These are phyloP conservation scores for Graphilbum ipis-grandicollis DNA, from an alignment of 2,329 filamentous ascomycete species.

Conservation along the genomic window DNA sequence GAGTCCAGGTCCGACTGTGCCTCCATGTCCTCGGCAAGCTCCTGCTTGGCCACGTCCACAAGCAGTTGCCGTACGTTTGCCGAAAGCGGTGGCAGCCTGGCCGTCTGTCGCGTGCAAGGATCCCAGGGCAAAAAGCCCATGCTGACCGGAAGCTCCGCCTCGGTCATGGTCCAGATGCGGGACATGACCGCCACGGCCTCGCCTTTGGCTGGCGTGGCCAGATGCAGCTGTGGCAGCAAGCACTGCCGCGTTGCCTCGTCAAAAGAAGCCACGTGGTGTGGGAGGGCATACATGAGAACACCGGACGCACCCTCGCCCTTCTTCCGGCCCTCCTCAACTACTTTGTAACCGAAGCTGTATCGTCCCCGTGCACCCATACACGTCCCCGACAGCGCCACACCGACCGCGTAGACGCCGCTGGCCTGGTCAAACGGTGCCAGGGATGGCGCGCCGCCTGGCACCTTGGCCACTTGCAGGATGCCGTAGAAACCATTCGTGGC, in stretches of 20 bases:
- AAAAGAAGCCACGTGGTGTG: constrained; percentile 71
- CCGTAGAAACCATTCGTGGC: constrained; percentile 56
- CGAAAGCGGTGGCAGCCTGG: constrained; percentile 24
- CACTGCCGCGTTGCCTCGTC: constrained; percentile 34
- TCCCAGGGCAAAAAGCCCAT: constrained; percentile 73
- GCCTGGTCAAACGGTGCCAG: constrained; percentile 46
- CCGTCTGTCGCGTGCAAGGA: constrained; percentile 26
- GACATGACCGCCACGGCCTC: constrained; percentile 54
- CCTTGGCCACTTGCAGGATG: constrained; percentile 68
- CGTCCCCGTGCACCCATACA: constrained; percentile 40
- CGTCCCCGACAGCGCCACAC: constrained; percentile 46
- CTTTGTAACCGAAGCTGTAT: constrained; percentile 61
- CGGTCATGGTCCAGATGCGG: constrained; percentile 62
- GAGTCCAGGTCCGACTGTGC: constrained; percentile 59
- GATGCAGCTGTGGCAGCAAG: constrained; percentile 31
- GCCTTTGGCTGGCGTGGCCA: constrained; percentile 79
- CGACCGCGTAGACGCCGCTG: constrained; percentile 55
- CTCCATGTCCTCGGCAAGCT: constrained; percentile 55
- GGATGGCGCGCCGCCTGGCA: constrained; percentile 40
- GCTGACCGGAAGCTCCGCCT: constrained; percentile 50
- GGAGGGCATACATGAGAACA: constrained; percentile 79
- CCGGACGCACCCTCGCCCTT: constrained; percentile 17
- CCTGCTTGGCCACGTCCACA: constrained; percentile 43
- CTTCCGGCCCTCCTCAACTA: constrained; percentile 39
- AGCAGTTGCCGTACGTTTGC: constrained; percentile 41